These are phyloP conservation scores for Cardamine resedifolia DNA, from an alignment of 345 rosid genomes.

Conservation along the genomic window DNA sequence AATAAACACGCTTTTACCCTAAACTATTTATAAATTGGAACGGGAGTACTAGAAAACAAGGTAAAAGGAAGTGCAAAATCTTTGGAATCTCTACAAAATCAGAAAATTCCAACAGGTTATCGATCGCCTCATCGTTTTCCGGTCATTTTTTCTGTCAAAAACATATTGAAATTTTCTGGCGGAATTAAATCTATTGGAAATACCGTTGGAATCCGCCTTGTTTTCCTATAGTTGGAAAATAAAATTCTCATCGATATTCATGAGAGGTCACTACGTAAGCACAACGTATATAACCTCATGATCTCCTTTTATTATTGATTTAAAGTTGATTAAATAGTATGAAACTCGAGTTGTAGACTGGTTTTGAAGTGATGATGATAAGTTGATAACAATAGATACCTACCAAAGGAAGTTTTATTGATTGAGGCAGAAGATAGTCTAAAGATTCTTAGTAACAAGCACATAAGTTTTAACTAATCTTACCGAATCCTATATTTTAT, in stretches of 20 bases:
- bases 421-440: conserved; percentile 32
- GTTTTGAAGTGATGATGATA: conserved; percentile 23
- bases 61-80: too few species aligned
- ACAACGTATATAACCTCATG: background rate
- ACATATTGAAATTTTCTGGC: too few species aligned
- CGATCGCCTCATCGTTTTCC: too few species aligned
- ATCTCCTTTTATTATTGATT: background rate
- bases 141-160: too few species aligned
- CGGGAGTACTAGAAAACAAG: too few species aligned
- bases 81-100: too few species aligned
- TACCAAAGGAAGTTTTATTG: conserved; percentile 22
- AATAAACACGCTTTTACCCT: too few species aligned
- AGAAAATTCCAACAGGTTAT: too few species aligned
- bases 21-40: too few species aligned
- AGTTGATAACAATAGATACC: conserved; percentile 24
- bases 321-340: background rate
- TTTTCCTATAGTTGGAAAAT: background rate
- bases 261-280: conserved; percentile 11
- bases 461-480: conserved; percentile 18
- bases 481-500: conserved; percentile 12
- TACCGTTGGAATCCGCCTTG: too few species aligned
- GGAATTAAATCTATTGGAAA: too few species aligned
- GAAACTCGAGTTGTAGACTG: background rate
- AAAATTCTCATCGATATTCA: background rate
- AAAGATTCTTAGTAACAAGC: conserved; percentile 27